These are phyloP conservation scores for Acer saccharum DNA, from an alignment of 345 rosid species.

Conservation along the genomic window DNA sequence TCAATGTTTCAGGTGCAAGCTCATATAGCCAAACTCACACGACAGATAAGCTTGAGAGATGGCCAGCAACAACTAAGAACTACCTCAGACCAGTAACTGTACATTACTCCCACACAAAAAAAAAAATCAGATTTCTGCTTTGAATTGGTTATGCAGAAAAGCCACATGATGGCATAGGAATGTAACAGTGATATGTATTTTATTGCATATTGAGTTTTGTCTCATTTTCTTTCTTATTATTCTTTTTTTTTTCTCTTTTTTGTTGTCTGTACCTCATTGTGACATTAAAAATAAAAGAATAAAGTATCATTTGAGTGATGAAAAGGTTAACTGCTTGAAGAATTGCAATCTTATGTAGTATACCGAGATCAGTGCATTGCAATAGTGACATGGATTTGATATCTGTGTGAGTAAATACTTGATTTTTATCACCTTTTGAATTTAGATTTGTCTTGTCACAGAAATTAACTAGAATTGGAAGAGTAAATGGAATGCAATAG, in stretches of 20 bases:
- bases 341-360: background rate
- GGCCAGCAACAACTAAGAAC: slow-evolving; percentile 64
- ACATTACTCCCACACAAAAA: slow-evolving; percentile 11
- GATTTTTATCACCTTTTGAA: background rate
- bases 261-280: background rate
- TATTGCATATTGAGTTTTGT: slow-evolving; percentile 14
- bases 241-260: background rate
- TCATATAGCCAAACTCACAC: slow-evolving; percentile 65
- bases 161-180: slow-evolving; percentile 20
- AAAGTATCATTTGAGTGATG: slow-evolving; percentile 19
- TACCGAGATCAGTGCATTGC: background rate
- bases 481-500: background rate
- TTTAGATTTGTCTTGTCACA: background rate
- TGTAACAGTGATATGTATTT: slow-evolving; percentile 23
- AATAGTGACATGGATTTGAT: background rate
- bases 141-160: slow-evolving; percentile 21
- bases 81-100: slow-evolving; percentile 50
- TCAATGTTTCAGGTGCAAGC: slow-evolving; percentile 60
- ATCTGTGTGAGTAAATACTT: background rate
- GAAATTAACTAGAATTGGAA: background rate
- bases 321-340: slow-evolving; percentile 1
- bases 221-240: background rate
- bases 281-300: slow-evolving; percentile 16
- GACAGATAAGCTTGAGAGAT: slow-evolving; percentile 62
- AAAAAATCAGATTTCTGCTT: slow-evolving; percentile 16